Conservation (phyloP, 192 early-diverging fungal species). For the Spizellomyces sp. region DNA sequence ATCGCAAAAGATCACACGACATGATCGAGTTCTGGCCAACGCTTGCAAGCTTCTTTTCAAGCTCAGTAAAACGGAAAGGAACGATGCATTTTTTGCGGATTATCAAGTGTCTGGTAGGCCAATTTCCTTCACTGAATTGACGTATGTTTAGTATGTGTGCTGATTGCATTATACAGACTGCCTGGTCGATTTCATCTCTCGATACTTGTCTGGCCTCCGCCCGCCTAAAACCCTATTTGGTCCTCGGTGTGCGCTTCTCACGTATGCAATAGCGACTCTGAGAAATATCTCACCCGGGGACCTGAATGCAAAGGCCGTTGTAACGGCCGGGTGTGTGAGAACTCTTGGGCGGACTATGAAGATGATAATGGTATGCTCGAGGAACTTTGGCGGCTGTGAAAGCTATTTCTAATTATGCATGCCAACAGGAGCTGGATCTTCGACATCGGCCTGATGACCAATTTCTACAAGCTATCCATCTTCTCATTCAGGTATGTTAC, state of each 20-base stretch:
- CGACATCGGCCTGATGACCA: not conserved
- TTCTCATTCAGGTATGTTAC: slow-evolving; percentile 29
- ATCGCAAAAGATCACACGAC: slow-evolving; percentile 27
- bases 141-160: not conserved
- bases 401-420: not conserved
- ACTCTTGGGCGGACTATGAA: not conserved
- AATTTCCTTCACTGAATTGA: not conserved
- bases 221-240: not conserved
- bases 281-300: slow-evolving; percentile 28
- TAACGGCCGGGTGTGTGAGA: not conserved
- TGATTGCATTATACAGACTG: not conserved
- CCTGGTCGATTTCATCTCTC: not conserved
- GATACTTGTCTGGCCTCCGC: too few relatives aligned
- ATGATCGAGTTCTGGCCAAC: slow-evolving; percentile 39
- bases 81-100: slow-evolving; percentile 34
- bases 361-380: not conserved
- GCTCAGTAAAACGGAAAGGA: slow-evolving; percentile 40
- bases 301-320: slow-evolving; percentile 3
- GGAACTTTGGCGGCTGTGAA: too few relatives aligned
- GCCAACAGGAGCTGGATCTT: slow-evolving; percentile 3
- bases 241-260: slow-evolving; percentile 5
- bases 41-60: slow-evolving; percentile 43
- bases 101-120: slow-evolving; percentile 20
- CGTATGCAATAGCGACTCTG: slow-evolving; percentile 18
- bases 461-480: slow-evolving; percentile 19